These are phyloP conservation scores for Lasiosphaeriaceae sp. DNA, from an alignment of 495 filamentous ascomycete species.

Conservation along the genomic window DNA sequence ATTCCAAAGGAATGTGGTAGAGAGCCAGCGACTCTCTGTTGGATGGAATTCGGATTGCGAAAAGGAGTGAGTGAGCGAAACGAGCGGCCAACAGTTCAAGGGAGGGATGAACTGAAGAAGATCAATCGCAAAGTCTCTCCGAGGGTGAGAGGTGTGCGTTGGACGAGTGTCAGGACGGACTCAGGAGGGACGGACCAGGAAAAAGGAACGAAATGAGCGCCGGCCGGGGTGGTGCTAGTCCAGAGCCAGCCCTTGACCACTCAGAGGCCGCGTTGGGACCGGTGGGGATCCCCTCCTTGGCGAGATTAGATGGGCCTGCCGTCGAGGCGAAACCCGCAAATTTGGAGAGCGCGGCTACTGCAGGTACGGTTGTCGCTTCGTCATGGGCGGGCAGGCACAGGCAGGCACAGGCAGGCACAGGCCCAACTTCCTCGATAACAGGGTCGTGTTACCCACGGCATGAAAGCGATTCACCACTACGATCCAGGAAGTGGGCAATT, in stretches of 20 bases:
- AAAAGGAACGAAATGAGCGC: constrained; percentile 36
- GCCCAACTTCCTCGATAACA: neutral
- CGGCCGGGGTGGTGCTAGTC: constrained; percentile 17
- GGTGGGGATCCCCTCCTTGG: constrained; percentile 28
- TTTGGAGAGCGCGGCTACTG: constrained; percentile 13
- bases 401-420: neutral
- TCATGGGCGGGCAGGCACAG: neutral
- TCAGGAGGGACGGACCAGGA: constrained; percentile 12
- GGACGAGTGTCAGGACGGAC: constrained; percentile 18
- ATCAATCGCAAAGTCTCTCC: constrained; percentile 16
- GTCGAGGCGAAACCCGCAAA: constrained; percentile 12
- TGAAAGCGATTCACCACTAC: too few species aligned
- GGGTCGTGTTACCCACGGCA: neutral
- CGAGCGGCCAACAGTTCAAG: constrained; percentile 29
- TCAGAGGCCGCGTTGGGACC: neutral
- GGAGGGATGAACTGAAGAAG: constrained; percentile 23
- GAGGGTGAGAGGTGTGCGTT: constrained; percentile 23
- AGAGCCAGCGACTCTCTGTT: constrained; percentile 51
- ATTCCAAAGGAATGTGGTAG: constrained; percentile 60
- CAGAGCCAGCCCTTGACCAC: constrained; percentile 2
- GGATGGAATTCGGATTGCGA: constrained; percentile 31
- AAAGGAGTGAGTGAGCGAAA: constrained; percentile 24
- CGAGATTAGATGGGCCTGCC: constrained; percentile 26
- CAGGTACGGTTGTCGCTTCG: constrained; percentile 21
- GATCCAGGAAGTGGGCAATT: too few species aligned